Base-by-base conservation (phyloP, 768 basidiomycete genomes). In the Lentinula edodes region DNA sequence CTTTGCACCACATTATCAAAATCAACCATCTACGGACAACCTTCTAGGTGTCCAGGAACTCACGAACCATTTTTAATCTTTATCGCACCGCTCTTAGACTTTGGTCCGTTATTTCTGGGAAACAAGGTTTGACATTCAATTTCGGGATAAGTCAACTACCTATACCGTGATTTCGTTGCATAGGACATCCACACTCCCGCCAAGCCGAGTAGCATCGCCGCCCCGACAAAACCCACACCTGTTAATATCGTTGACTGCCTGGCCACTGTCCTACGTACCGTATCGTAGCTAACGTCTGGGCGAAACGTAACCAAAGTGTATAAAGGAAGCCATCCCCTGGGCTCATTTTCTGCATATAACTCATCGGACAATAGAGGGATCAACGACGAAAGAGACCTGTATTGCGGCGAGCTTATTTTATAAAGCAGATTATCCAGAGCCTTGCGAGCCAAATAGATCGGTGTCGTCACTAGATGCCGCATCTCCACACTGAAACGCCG, bases 261-360 rank as follows among this genome's bases (percentile, higher is more conserved):
- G 63, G 74, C 78, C 61, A 89, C 89, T 73, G 86, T 87, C 70
- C 78, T 80, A 71, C 84, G 83, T 20, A 89, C 95, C 54, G 85
- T 86, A 60, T 87, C 86, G 71, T 99, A 99, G 71, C 88, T 89
- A 68, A 99, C 85, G 74, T 98, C 96, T 55, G 94, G 93, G 45
- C 96, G 84, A 78, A 99, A 99, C 48, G 96, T 98, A 66, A 97
- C 89, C 95, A 98, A 97, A 38, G 93, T 93, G 74, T 99, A 99
- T 54, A 96, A 80, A 61, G 93, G 91, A 56, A 95, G 82, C 95
- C 95, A 98, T 41, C 92, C 94, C 65, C 72, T 71, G 48, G 88
- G 88, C 63, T 78, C 74, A 62, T 72, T 71, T 62, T 86, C 72
- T 39, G 86, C 83, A 73, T 89, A 92, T 9, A 88, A 80, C 52